These are phyloP conservation scores for Cryptococcus sp. DNA, from an alignment of 1,284 basidiomycete species.

Conservation along the genomic window DNA sequence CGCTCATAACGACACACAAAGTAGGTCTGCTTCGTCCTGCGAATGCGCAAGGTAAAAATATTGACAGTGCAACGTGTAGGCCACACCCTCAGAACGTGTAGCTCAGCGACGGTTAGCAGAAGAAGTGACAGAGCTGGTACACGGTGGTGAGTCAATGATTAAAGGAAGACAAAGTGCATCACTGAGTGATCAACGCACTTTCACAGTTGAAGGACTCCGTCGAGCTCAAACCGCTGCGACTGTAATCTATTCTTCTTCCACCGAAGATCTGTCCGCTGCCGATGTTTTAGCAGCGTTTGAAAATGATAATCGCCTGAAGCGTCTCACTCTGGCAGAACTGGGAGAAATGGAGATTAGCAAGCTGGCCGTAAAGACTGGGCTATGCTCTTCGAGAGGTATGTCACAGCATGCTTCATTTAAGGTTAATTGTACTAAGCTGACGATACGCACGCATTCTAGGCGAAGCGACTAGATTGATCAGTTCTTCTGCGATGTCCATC, in stretches of 20 bases:
- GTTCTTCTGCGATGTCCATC: no score
- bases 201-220: constrained; percentile 53
- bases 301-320: constrained; percentile 62
- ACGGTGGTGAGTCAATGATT: constrained; percentile 62
- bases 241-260: constrained; percentile 63
- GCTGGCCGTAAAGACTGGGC: constrained; percentile 59
- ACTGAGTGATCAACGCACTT: background rate
- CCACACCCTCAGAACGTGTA: constrained; percentile 61
- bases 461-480: no score
- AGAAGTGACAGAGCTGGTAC: constrained; percentile 86
- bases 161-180: background rate
- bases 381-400: constrained; percentile 63
- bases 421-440: background rate
- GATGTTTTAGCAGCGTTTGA: constrained; percentile 62
- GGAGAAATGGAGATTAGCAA: constrained; percentile 60
- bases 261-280: constrained; percentile 55
- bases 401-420: constrained; percentile 12
- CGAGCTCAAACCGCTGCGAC: constrained; percentile 64
- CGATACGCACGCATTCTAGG: no score
- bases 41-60: background rate
- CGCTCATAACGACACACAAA: constrained; percentile 63
- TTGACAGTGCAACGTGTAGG: constrained; percentile 46
- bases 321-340: constrained; percentile 56
- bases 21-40: constrained; percentile 6
- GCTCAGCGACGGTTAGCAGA: constrained; percentile 80